These are phyloP conservation scores for Botrytis aclada DNA, from an alignment of 2,329 filamentous ascomycete genomes.

Conservation along the genomic window DNA sequence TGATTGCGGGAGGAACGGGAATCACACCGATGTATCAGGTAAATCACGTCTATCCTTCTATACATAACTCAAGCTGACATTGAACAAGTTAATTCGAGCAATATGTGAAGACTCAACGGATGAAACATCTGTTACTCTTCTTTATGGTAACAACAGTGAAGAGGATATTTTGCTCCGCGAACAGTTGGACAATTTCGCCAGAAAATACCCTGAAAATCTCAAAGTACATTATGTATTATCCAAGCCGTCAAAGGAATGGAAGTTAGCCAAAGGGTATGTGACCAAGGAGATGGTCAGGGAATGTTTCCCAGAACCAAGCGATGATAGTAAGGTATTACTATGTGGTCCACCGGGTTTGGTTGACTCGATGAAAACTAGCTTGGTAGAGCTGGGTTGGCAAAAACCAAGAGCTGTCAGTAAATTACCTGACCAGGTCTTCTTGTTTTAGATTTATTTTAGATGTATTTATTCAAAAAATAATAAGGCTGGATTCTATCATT, in stretches of 20 bases:
- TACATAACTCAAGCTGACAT: background rate
- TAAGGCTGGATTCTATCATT: background rate
- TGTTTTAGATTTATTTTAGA: constrained; percentile 41
- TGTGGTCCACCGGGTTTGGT: constrained; percentile 63
- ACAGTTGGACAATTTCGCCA: constrained; percentile 54
- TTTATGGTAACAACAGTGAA: constrained; percentile 59
- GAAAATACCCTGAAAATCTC: constrained; percentile 51
- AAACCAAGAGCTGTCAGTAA: constrained; percentile 49
- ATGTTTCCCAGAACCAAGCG: constrained; percentile 45
- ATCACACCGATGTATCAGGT: constrained; percentile 55
- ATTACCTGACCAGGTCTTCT: constrained; percentile 54
- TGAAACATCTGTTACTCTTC: constrained; percentile 52
- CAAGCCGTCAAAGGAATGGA: constrained; percentile 47
- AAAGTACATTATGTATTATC: constrained; percentile 55
- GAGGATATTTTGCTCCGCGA: constrained; percentile 56
- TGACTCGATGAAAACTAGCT: constrained; percentile 51
- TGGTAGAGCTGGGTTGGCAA: constrained; percentile 50
- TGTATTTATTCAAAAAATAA: background rate
- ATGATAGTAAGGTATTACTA: constrained; percentile 52
- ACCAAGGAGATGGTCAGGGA: constrained; percentile 50
- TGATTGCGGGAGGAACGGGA: constrained; percentile 53
- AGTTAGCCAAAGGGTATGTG: constrained; percentile 49
- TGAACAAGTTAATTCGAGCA: constrained; percentile 53
- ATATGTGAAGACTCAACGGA: constrained; percentile 61
- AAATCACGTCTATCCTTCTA: background rate